These are phyloP conservation scores for Tricholoma saponaceum DNA, from an alignment of 768 basidiomycete genomes.

Conservation along the genomic window DNA sequence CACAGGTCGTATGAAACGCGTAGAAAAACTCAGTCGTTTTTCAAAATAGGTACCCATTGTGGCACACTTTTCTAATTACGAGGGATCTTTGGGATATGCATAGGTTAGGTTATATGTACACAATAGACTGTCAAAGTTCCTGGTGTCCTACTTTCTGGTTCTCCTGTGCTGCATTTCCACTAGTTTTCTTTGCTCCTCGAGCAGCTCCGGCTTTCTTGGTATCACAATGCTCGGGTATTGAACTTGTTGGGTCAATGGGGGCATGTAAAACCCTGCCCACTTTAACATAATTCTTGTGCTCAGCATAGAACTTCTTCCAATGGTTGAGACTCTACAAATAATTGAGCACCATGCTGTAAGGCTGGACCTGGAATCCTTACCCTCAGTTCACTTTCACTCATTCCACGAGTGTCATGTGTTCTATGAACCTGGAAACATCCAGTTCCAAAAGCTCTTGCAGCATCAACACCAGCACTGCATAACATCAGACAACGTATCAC, in stretches of 20 bases:
- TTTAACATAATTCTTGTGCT: constrained; percentile 75
- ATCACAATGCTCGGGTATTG: constrained; percentile 74
- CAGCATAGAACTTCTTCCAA: constrained; percentile 88
- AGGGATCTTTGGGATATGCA: constrained; percentile 1
- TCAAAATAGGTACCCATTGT: background rate
- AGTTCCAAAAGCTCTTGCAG: constrained; percentile 89
- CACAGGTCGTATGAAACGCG: constrained; percentile 58
- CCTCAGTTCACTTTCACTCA: constrained; percentile 64
- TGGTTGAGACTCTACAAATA: constrained; percentile 61
- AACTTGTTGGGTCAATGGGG: constrained; percentile 71
- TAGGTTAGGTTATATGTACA: constrained; percentile 1
- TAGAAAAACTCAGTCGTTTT: constrained; percentile 58
- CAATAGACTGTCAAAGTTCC: constrained; percentile 30
- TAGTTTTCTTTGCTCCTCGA: constrained; percentile 23
- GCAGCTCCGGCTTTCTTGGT: constrained; percentile 46
- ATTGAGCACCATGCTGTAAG: background rate
- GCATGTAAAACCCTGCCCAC: constrained; percentile 74
- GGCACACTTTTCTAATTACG: background rate
- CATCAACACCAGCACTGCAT: constrained; percentile 73
- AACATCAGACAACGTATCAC: background rate
- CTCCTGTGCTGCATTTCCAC: constrained; percentile 17
- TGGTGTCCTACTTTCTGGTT: constrained; percentile 24
- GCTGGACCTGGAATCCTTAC: constrained; percentile 36
- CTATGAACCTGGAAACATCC: constrained; percentile 90
- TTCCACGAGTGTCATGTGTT: constrained; percentile 86